Conservation (phyloP, 2,329 filamentous ascomycete genomes). For the Zymoseptoria crescenta region DNA sequence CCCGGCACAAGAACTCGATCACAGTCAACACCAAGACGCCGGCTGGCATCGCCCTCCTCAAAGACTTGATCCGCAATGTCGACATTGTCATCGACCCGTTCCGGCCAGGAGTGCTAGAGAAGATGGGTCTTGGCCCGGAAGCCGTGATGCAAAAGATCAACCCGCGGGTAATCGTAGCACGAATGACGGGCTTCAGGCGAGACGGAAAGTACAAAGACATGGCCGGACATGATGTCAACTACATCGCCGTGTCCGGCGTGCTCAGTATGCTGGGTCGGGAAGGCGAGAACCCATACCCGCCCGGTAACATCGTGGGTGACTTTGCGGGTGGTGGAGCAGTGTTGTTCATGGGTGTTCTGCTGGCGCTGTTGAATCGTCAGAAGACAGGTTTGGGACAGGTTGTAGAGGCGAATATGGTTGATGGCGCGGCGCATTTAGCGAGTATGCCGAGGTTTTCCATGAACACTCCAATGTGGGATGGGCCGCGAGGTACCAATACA, state of each 20-base stretch:
- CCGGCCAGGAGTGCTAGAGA: conserved; percentile 83
- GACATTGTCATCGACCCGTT: conserved; percentile 92
- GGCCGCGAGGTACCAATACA: conserved; percentile 63
- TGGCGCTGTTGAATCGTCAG: conserved; percentile 64
- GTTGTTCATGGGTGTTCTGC: conserved; percentile 71
- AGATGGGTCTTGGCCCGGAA: conserved; percentile 65
- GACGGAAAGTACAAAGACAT: conserved; percentile 79
- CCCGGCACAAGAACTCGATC: conserved; percentile 73
- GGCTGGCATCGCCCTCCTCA: conserved; percentile 57
- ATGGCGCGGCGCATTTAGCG: conserved; percentile 71
- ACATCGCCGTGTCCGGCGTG: conserved; percentile 79
- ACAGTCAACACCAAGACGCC: conserved; percentile 68
- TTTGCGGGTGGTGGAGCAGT: conserved; percentile 84
- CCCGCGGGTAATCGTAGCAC: conserved; percentile 67
- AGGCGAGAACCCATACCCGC: conserved; percentile 64
- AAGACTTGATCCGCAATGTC: conserved; percentile 51
- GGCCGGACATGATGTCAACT: conserved; percentile 96
- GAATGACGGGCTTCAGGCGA: conserved; percentile 83
- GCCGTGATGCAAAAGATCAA: conserved; percentile 59
- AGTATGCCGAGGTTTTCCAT: conserved; percentile 65
- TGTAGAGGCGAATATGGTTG: conserved; percentile 95
- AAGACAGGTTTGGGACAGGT: conserved; percentile 68
- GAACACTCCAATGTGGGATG: conserved; percentile 55
- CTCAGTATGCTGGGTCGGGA: conserved; percentile 66
- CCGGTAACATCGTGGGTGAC: conserved; percentile 77